phyloP scores from a whole-genome alignment of 495 filamentous ascomycete species.

The Neurospora sublineolata region DNA sequence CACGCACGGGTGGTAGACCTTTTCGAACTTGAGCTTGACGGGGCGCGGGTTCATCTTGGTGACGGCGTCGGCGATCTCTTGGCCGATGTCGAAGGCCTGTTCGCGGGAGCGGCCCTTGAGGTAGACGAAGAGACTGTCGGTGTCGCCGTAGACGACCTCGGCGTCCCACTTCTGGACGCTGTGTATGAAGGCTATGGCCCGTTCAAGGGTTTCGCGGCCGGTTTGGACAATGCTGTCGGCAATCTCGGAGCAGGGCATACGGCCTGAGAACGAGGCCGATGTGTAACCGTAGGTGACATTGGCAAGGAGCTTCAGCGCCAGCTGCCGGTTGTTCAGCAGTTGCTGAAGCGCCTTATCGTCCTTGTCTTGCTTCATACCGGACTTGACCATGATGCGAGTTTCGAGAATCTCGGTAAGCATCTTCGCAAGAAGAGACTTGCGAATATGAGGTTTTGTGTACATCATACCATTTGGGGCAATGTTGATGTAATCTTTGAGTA shows the following conservation, averaged over 20 bases:
- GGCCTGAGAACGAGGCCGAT: slow-evolving; percentile 85
- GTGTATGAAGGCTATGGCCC: slow-evolving; percentile 86
- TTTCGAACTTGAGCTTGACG: slow-evolving; percentile 95
- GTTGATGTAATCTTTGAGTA: slow-evolving; percentile 80
- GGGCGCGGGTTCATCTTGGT: slow-evolving; percentile 87
- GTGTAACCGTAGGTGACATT: slow-evolving; percentile 99
- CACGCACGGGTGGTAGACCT: slow-evolving; percentile 91
- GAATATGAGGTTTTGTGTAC: slow-evolving; percentile 74
- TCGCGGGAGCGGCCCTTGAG: slow-evolving; percentile 76
- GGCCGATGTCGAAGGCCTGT: slow-evolving; percentile 83
- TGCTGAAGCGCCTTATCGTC: slow-evolving; percentile 79
- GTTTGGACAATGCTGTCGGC: slow-evolving; percentile 97
- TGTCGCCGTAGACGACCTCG: slow-evolving; percentile 96
- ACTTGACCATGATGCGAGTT: slow-evolving; percentile 96
- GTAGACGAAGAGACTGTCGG: slow-evolving; percentile 89
- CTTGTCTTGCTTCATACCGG: slow-evolving; percentile 89
- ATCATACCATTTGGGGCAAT: slow-evolving; percentile 95
- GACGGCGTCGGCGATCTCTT: slow-evolving; percentile 82
- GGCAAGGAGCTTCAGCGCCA: slow-evolving; percentile 92
- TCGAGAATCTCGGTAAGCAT: slow-evolving; percentile 96
- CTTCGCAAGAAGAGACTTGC: slow-evolving; percentile 85
- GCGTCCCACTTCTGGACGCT: slow-evolving; percentile 77
- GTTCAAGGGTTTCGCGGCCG: slow-evolving; percentile 86
- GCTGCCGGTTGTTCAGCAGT: slow-evolving; percentile 83
- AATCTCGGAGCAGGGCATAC: slow-evolving; percentile 97